Evolutionary conservation across 768 basidiomycete species (phyloP), one percentile per base, ranked within the genome.

Genomic region (Mycena haematopus): DNA sequence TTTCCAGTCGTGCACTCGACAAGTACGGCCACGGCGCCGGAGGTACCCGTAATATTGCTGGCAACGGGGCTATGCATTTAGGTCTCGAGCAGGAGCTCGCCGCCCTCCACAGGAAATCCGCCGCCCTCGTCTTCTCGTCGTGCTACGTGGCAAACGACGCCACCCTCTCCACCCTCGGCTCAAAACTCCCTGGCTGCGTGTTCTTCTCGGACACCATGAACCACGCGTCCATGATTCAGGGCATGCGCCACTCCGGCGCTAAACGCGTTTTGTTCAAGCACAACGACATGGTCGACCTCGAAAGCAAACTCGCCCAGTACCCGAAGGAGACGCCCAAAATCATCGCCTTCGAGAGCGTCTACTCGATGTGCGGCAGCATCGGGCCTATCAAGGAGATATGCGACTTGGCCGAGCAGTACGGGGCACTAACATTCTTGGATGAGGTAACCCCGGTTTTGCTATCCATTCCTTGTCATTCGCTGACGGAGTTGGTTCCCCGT

Each of bases 141-240:
- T 99, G 97, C 85, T 99, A 97, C 76, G 97, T 99, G 60, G 97
- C 97, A 69, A 99, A 99, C 77, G 97, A 98, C 70, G 96, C 96
- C 42, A 96, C 96, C 33, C 87, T 99, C 51, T 85, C 95, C 29
- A 97, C 96, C 45, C 86, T 99, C 67, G 97, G 96, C 63, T 79
- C 92, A 59, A 99, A 99, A 77, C 84, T 99, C n/a, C 97, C 97
- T 35, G 93, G 90, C 61, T 95, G 96, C 73, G 88, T 99, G 69
- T 94, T 92, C 80, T 97, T 99, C 80, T 98, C 96, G 65, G 97
- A 99, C 78, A 82, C 86, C 54, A 92, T 91, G 81, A 99, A 99
- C 76, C 97, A 99, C 73, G 96, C 97, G 11, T 98, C 96, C 66
- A 99, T 99, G 97, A 99, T 99, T 67, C 95, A 98, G 74, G 97